Conservation (phyloP, 2,329 filamentous ascomycete species). For the Penicillium paneum region DNA sequence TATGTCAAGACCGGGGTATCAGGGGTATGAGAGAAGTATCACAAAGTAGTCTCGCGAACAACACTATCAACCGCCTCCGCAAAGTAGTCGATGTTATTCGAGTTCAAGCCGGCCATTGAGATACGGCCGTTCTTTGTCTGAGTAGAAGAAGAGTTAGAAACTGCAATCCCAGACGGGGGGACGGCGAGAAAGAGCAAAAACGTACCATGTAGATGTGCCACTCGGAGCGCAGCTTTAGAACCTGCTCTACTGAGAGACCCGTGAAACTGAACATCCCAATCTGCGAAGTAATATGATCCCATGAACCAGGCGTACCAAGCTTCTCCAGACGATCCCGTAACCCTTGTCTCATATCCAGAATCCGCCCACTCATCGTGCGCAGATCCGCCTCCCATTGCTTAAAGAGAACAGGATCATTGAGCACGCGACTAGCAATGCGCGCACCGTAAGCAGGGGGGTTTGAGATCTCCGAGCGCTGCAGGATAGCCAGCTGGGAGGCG, state of each 20-base stretch:
- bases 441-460: constrained; percentile 95
- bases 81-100: constrained; percentile 87
- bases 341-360: constrained; percentile 82
- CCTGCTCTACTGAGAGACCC: constrained; percentile 50
- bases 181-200: constrained; percentile 5
- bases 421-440: constrained; percentile 75
- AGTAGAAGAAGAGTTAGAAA: not conserved
- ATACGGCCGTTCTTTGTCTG: constrained; percentile 94
- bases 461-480: constrained; percentile 95
- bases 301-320: constrained; percentile 79
- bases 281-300: constrained; percentile 97
- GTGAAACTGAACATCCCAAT: constrained; percentile 98
- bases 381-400: constrained; percentile 91
- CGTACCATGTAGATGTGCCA: constrained; percentile 52
- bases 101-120: constrained; percentile 97
- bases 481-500: constrained; percentile 82
- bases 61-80: constrained; percentile 85
- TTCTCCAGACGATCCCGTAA: constrained; percentile 78
- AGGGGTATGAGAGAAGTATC: constrained; percentile 4
- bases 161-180: not conserved
- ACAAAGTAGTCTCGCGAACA: constrained; percentile 50
- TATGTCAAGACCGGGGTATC: constrained; percentile 3
- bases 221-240: constrained; percentile 46
- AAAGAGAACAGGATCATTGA: constrained; percentile 81
- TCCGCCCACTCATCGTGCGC: constrained; percentile 89